Evolutionary conservation across 345 rosid genomes (phyloP), one percentile per base, ranked within the genome.

Genomic region (Aethionema arabicum): DNA sequence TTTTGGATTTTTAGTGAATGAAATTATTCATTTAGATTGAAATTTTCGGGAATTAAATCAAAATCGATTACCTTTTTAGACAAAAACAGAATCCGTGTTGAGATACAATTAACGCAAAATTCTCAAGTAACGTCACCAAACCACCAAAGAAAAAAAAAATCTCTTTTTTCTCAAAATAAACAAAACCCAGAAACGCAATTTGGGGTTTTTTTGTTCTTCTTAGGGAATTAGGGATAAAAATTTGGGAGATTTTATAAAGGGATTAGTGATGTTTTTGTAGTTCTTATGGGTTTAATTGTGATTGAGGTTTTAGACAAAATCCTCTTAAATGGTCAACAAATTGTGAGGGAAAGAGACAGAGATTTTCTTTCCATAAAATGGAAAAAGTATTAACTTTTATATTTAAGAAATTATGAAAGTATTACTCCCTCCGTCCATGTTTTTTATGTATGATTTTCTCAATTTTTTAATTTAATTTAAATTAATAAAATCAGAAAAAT

Each of bases 261-360:
- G n/a, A n/a, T n/a, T n/a, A 45, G 47, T 55, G 62, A 36, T 55
- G 59, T 52, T 51, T 64, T n/a, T n/a, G n/a, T n/a, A n/a, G 43
- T 32, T 11, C n/a, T 31, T 63, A 14, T 30, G 40, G 58, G 33
- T 36, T 33, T 55, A 21, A 21, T 21, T 13, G 12, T 0, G 9
- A 45, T 45, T 45, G 55, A 65, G 69, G 55, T 55, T 55, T 56
- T 40, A 35, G 56, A 47, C 41, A 41, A 31, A 38, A 66, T 56
- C 43, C 4, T 56, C 39, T 38, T 66, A 40, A 47, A 56, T 32
- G 70, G 64, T 66, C 63, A 57, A 66, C 57, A 66, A 48, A 66
- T 37, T 27, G 45, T 53, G 52, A 5, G 37, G 12, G 56, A 54
- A 35, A 4, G 11, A 8, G 36, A 37, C 35, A 33, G 53, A 66